phyloP scores from a whole-genome alignment of 208 protist species.

The Vickermania spadyakhi region DNA sequence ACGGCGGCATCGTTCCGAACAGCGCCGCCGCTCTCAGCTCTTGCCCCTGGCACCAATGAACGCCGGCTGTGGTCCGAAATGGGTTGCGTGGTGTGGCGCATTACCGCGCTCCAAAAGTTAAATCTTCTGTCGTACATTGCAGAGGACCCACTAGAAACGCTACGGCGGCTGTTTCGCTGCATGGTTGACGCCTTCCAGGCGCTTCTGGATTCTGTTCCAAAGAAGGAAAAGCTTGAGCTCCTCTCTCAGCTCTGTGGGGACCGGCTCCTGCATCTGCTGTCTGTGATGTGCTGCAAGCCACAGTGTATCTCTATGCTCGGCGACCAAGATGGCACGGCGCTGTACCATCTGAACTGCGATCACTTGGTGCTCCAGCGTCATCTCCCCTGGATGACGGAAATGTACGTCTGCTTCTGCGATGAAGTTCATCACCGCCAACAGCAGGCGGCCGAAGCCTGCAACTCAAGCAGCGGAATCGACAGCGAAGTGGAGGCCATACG shows the following conservation, averaged over 20 bases:
- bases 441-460: constrained; percentile 43
- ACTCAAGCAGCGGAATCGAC: constrained; percentile 28
- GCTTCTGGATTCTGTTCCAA: constrained; percentile 10
- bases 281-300: neutral
- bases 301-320: constrained; percentile 2
- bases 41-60: constrained; percentile 9
- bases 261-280: neutral
- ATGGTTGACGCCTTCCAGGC: constrained; percentile 40
- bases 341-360: constrained; percentile 10
- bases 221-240: constrained; percentile 2
- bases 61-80: constrained; percentile 57
- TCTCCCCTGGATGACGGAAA: constrained; percentile 23
- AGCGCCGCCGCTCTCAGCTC: neutral
- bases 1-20: neutral
- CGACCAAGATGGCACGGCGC: constrained; percentile 2
- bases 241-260: neutral
- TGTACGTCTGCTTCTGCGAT: constrained; percentile 17
- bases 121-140: constrained; percentile 49
- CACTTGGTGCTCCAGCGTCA: constrained; percentile 12
- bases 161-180: constrained; percentile 19
- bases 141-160: constrained; percentile 15
- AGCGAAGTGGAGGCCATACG: constrained; percentile 5
- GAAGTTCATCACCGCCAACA: constrained; percentile 29
- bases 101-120: constrained; percentile 38
- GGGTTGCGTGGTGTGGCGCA: constrained; percentile 46